Evolutionary conservation across 371 early-diverging fungal genomes (phyloP).

Genomic region (Batkoa obscura): DNA sequence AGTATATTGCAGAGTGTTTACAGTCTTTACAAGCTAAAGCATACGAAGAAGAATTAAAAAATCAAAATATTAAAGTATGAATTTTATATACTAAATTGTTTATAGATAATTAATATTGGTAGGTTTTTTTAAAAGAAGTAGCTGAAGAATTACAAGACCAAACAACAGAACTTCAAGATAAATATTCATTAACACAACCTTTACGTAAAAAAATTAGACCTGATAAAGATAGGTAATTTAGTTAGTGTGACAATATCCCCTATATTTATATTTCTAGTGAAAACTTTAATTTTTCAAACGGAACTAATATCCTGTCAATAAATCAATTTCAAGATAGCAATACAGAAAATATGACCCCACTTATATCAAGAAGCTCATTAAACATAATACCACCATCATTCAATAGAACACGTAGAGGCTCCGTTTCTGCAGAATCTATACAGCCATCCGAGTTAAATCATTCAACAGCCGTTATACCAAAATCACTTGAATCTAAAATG

Average conservation of each 20-base stretch:
- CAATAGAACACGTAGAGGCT: neutral
- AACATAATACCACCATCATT: neutral
- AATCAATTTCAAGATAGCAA: neutral
- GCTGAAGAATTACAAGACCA: neutral
- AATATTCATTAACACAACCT: neutral
- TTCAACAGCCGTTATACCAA: neutral
- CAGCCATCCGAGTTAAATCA: neutral
- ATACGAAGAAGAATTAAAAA: neutral
- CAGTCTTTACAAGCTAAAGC: neutral
- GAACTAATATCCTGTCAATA: neutral
- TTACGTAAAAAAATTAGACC: neutral
- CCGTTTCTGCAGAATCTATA: conserved; percentile 4
- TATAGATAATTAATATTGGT: neutral
- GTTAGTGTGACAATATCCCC: no score
- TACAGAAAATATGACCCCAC: neutral
- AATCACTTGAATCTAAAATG: conserved; percentile 1
- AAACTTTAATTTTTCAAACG: neutral
- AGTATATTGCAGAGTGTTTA: neutral
- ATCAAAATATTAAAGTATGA: neutral
- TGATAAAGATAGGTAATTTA: no score
- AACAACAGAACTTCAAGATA: neutral
- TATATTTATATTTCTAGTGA: neutral
- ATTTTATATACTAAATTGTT: neutral
- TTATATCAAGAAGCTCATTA: neutral
- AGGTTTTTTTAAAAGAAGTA: neutral